A percentile compares a stretch with the other conserved stretches of the same genome.
These are phyloP conservation scores for Nicotiana otophora DNA, from an alignment of 257 asterid species.

Conservation along the genomic window DNA sequence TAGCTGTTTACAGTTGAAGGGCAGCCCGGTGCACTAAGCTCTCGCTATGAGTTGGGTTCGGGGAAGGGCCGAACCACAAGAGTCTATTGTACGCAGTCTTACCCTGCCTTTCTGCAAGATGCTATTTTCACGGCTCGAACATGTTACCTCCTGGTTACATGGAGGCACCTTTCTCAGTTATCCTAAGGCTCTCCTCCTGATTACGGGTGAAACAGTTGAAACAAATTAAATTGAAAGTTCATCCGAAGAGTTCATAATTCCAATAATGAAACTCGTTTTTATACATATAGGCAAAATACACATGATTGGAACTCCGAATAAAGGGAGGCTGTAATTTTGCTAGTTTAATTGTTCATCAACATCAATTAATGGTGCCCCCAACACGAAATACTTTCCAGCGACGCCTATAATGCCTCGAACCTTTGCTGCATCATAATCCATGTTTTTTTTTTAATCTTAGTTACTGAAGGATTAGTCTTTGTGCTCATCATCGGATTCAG, in stretches of 20 bases:
- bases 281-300: background rate
- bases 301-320: background rate
- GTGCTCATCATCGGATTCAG: constrained; percentile 27
- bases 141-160: too few relatives aligned
- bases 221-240: background rate
- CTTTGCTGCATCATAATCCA: background rate
- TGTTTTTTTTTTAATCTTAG: background rate
- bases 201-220: background rate
- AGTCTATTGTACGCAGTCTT: too few relatives aligned
- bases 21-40: too few relatives aligned
- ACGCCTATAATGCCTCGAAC: background rate
- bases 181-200: too few relatives aligned
- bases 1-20: background rate
- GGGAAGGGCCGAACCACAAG: too few relatives aligned
- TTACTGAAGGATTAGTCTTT: constrained; percentile 12
- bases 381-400: background rate
- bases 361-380: background rate
- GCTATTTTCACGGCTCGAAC: too few relatives aligned
- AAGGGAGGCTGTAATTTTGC: background rate
- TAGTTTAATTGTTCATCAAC: background rate
- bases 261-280: background rate
- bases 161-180: too few relatives aligned
- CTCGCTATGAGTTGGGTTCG: too few relatives aligned
- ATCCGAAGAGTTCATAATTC: background rate
- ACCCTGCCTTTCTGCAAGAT: too few relatives aligned